These are phyloP conservation scores for Ajuga reptans DNA, from an alignment of 305 asterid species.

Conservation along the genomic window DNA sequence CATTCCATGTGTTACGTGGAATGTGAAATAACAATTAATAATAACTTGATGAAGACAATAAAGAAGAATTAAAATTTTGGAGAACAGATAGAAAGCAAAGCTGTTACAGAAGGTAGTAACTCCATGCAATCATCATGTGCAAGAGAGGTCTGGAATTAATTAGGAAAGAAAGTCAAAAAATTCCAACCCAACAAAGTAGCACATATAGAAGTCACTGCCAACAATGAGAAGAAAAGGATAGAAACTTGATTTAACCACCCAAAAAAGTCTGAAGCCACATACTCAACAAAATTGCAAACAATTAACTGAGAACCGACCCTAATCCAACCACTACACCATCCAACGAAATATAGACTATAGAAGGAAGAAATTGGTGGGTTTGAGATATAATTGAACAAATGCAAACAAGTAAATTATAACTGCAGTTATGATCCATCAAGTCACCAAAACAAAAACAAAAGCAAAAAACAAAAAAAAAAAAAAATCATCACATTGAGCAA, in stretches of 20 bases:
- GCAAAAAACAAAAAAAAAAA: background rate
- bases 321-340: background rate
- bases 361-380: slow-evolving; percentile 1
- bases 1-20: background rate
- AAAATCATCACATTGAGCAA: background rate
- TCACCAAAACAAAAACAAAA: background rate
- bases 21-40: background rate
- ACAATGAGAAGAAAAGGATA: background rate
- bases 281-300: background rate
- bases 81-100: background rate
- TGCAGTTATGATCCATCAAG: background rate
- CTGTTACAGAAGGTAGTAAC: background rate
- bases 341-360: background rate
- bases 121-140: background rate
- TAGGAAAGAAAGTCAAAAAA: background rate
- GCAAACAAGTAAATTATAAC: background rate
- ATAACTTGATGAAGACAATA: background rate
- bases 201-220: background rate
- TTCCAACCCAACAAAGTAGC: background rate
- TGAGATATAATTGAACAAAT: background rate
- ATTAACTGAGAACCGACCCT: background rate
- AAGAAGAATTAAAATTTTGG: background rate
- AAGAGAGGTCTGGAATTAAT: background rate
- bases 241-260: background rate
- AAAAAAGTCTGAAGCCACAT: background rate